These are phyloP conservation scores for Saprolegnia diclina DNA, from an alignment of 352 stramenopile genomes.

Conservation along the genomic window DNA sequence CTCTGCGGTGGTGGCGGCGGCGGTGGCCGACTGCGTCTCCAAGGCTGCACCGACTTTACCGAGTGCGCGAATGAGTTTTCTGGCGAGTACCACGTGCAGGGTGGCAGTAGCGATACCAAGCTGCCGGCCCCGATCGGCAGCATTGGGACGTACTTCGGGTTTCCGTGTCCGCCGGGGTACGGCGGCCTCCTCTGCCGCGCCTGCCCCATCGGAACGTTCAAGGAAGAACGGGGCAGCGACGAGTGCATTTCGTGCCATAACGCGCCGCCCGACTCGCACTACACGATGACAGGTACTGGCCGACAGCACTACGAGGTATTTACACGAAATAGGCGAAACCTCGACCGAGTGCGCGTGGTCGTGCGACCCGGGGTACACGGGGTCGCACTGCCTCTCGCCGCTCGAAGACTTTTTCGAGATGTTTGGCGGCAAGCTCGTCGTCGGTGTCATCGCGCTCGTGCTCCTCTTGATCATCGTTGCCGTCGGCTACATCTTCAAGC, in stretches of 20 bases:
- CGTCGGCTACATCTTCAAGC: slow-evolving; percentile 43
- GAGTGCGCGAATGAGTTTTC: slow-evolving; percentile 63
- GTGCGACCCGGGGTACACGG: slow-evolving; percentile 71
- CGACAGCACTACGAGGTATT: no score
- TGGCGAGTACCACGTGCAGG: slow-evolving; percentile 72
- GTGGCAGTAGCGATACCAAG: slow-evolving; percentile 39
- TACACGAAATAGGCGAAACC: slow-evolving; percentile 36
- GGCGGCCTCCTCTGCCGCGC: slow-evolving; percentile 66
- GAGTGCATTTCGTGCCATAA: slow-evolving; percentile 60
- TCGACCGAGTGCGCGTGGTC: slow-evolving; percentile 58
- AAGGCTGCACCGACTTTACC: slow-evolving; percentile 60
- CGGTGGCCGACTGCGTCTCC: slow-evolving; percentile 63
- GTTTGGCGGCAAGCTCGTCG: slow-evolving; percentile 67
- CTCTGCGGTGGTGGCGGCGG: slow-evolving; percentile 67
- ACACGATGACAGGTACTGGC: slow-evolving; percentile 29
- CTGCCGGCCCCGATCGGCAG: slow-evolving; percentile 17
- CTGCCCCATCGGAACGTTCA: slow-evolving; percentile 57
- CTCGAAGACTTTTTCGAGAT: slow-evolving; percentile 70
- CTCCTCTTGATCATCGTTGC: slow-evolving; percentile 67
- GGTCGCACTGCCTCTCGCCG: slow-evolving; percentile 61
- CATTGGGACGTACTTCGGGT: slow-evolving; percentile 63
- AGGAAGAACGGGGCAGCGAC: slow-evolving; percentile 72
- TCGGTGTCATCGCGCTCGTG: slow-evolving; percentile 56
- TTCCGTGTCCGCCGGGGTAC: slow-evolving; percentile 68
- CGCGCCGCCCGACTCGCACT: slow-evolving; percentile 62